Evolutionary conservation across 2,329 filamentous ascomycete genomes (phyloP), one percentile per base, ranked within the genome.

Genomic region (Alternaria sp.): DNA sequence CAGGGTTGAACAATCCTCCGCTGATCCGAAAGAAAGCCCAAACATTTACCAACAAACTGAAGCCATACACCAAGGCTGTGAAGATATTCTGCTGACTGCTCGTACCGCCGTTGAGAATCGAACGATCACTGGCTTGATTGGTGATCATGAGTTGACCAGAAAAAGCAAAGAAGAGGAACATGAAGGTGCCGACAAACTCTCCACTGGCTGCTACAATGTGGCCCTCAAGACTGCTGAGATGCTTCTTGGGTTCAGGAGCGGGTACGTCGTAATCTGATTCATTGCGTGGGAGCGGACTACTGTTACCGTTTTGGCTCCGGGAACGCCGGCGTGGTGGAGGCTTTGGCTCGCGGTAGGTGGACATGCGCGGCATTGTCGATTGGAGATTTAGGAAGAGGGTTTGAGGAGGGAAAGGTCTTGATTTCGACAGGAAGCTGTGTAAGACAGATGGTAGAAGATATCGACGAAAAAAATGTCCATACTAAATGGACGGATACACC

Each of bases 21-120:
- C 65, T 70, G n/a, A 75, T 75, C 5, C 72, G 59, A 39, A 69
- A 76, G 34, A 77, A 76, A 0, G 71, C 67, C 75, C 73, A 77
- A 0, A 67, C 72, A 56, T 74, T 75, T 0, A 76, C 73, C 39
- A 75, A 46, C 20, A 76, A 58, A 42, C 65, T 69, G 16, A 77
- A 69, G 3, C 70, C 71, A 53, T 76, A 76, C 5, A 68, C 53
- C n/a, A 76, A 54, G 8, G 71, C 66, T n/a, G 70, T 70, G 30
- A 72, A 74, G 12, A 75, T 65, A 18, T 70, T 64, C 41, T 63
- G 60, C 54, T 65, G 61, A n/a, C 62, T 63, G 42, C 69, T 73
- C 14, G 58, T 42, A 6, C 57, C 49, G 7, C 67, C 60, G 46
- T 70, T 64, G n/a, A 48, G 36, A 6, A 64, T 18, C 20, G 66